Conservation (phyloP, 768 basidiomycete species). For the Asterophora parasitica region DNA sequence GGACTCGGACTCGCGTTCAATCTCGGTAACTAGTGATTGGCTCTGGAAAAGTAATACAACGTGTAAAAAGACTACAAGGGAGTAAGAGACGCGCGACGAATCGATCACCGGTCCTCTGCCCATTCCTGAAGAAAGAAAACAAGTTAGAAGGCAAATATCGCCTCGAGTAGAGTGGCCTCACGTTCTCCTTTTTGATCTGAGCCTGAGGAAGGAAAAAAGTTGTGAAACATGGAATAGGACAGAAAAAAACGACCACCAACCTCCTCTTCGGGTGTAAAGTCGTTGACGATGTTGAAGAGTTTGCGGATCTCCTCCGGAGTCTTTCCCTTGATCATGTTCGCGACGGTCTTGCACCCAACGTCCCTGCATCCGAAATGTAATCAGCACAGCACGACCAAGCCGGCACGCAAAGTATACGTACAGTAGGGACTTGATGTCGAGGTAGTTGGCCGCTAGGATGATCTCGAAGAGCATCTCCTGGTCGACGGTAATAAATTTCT, state of each 20-base stretch:
- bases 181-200: slow-evolving; percentile 99
- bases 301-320: slow-evolving; percentile 99
- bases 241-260: slow-evolving; percentile 35
- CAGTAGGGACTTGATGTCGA: slow-evolving; percentile 98
- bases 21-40: too few relatives aligned
- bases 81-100: slow-evolving; percentile 4
- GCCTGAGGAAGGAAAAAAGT: slow-evolving; percentile 43
- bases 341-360: slow-evolving; percentile 97
- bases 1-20: too few relatives aligned
- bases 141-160: slow-evolving; percentile 13
- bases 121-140: slow-evolving; percentile 60
- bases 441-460: slow-evolving; percentile 98
- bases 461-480: slow-evolving; percentile 99
- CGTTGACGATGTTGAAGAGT: slow-evolving; percentile 95
- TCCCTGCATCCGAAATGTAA: slow-evolving; percentile 49
- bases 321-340: slow-evolving; percentile 99
- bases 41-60: slow-evolving; percentile 14
- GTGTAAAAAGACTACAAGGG: slow-evolving; percentile 16
- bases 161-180: slow-evolving; percentile 34
- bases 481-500: slow-evolving; percentile 97
- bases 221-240: slow-evolving; percentile 11
- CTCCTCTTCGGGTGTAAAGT: slow-evolving; percentile 99
- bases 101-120: slow-evolving; percentile 81
- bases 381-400: neutral
- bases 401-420: slow-evolving; percentile 34